phyloP scores from a whole-genome alignment of 2,329 filamentous ascomycete genomes.

The Tolypocladium amazonense region DNA sequence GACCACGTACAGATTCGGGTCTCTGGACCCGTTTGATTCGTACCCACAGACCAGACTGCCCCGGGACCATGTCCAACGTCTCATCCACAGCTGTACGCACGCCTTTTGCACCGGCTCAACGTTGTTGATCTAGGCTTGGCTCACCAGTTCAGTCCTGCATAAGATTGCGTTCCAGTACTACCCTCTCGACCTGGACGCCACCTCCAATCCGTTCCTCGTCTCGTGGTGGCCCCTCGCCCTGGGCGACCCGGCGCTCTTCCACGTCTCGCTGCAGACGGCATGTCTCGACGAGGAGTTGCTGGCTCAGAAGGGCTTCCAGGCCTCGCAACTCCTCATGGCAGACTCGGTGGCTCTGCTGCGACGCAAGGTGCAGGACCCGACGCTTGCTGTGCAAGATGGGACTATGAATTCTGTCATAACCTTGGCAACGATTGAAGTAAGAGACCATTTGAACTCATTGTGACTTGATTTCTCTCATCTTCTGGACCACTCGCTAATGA shows the following conservation, averaged over 20 bases:
- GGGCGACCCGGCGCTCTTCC: slow-evolving; percentile 44
- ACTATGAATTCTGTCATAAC: slow-evolving; percentile 49
- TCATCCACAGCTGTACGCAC: slow-evolving; percentile 44
- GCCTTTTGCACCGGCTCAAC: neutral
- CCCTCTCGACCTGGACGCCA: slow-evolving; percentile 39
- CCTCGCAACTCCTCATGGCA: slow-evolving; percentile 44
- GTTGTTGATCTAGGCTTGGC: neutral
- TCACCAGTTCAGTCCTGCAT: slow-evolving; percentile 31
- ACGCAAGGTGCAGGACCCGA: slow-evolving; percentile 33
- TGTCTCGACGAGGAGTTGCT: slow-evolving; percentile 42
- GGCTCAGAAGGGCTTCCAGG: slow-evolving; percentile 40
- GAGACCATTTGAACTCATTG: slow-evolving; percentile 5
- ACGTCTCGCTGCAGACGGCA: slow-evolving; percentile 48
- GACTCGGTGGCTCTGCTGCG: slow-evolving; percentile 44
- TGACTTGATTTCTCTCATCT: neutral
- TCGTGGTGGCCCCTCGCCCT: slow-evolving; percentile 51
- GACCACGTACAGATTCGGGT: slow-evolving; percentile 15
- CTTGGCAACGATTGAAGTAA: slow-evolving; percentile 45
- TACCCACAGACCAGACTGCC: slow-evolving; percentile 43
- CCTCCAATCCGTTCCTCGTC: slow-evolving; percentile 45
- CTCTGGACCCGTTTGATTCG: slow-evolving; percentile 45
- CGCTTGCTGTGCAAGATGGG: slow-evolving; percentile 38
- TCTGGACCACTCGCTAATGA: neutral
- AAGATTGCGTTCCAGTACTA: slow-evolving; percentile 52
- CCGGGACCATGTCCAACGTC: slow-evolving; percentile 36